Conservation (phyloP, 2,329 filamentous ascomycete genomes). For the Penicillium digitatum region DNA sequence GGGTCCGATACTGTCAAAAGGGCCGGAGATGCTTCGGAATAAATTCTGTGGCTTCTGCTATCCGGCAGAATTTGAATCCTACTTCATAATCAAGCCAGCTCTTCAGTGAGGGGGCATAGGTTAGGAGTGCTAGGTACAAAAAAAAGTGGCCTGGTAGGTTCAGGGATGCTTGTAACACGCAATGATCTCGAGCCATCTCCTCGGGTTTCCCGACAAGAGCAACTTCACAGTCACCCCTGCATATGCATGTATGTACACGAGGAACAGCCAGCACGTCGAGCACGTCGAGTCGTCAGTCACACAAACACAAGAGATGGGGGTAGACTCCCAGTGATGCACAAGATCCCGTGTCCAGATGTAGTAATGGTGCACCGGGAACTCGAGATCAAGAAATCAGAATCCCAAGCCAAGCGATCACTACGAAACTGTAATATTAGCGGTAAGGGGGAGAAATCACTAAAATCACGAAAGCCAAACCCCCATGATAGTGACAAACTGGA, state of each 20-base stretch:
- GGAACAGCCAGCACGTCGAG: neutral
- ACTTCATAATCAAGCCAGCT: neutral
- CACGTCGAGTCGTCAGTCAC: neutral
- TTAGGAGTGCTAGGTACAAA: neutral
- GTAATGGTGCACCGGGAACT: neutral
- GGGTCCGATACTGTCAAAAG: too few relatives aligned
- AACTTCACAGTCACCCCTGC: neutral
- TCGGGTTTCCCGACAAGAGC: neutral
- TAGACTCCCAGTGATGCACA: neutral
- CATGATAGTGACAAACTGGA: neutral
- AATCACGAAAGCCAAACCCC: neutral
- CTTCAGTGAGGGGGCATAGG: neutral
- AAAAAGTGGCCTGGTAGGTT: neutral
- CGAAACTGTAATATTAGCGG: neutral
- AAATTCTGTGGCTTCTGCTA: neutral
- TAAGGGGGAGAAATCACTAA: neutral
- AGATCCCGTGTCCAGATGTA: neutral
- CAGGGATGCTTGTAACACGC: neutral
- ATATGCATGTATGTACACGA: neutral
- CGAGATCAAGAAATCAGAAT: neutral
- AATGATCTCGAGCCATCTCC: too few relatives aligned
- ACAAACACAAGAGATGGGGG: neutral
- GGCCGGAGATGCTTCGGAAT: neutral
- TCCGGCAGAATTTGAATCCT: too few relatives aligned
- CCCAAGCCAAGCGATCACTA: neutral